These are phyloP conservation scores for Stachybotrys chartarum DNA, from an alignment of 2,329 filamentous ascomycete species.

Conservation along the genomic window DNA sequence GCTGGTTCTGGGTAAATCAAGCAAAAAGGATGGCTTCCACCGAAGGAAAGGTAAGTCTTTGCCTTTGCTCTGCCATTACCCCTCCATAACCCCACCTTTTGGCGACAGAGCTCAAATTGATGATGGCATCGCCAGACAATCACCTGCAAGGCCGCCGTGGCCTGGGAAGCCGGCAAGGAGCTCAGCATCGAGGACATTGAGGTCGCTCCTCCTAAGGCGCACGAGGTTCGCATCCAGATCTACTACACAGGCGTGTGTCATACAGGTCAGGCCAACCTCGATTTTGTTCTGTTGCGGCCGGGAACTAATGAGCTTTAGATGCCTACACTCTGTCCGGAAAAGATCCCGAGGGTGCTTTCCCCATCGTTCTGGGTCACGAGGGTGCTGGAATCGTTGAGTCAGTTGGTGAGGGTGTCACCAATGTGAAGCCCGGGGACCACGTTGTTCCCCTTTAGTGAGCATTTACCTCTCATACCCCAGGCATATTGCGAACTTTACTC, in stretches of 20 bases:
- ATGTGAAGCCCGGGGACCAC: conserved; percentile 87
- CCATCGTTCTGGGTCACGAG: conserved; percentile 82
- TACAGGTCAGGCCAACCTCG: conserved; percentile 56
- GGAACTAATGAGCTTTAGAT: conserved; percentile 41
- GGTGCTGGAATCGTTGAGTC: conserved; percentile 90
- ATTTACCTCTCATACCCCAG: neutral
- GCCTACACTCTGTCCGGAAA: conserved; percentile 94
- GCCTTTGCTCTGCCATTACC: conserved; percentile 9
- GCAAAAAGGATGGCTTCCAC: conserved; percentile 38
- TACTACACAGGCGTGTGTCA: conserved; percentile 99
- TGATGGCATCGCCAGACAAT: conserved; percentile 57
- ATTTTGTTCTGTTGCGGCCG: neutral
- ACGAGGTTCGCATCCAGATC: conserved; percentile 95
- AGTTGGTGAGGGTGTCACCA: conserved; percentile 89
- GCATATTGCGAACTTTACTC: neutral
- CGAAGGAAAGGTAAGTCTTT: conserved; percentile 39
- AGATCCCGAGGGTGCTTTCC: conserved; percentile 93
- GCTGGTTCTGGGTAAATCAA: neutral
- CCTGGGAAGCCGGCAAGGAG: conserved; percentile 92
- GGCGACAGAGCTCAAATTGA: conserved; percentile 9
- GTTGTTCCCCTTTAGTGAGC: conserved; percentile 81
- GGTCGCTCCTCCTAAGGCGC: conserved; percentile 78
- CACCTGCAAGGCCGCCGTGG: conserved; percentile 94
- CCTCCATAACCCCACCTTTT: conserved; percentile 17
- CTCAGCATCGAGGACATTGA: conserved; percentile 88